Evolutionary conservation across 2,329 filamentous ascomycete species (phyloP), one percentile per base, ranked within the genome.

Genomic region (Penicillium occitanis): DNA sequence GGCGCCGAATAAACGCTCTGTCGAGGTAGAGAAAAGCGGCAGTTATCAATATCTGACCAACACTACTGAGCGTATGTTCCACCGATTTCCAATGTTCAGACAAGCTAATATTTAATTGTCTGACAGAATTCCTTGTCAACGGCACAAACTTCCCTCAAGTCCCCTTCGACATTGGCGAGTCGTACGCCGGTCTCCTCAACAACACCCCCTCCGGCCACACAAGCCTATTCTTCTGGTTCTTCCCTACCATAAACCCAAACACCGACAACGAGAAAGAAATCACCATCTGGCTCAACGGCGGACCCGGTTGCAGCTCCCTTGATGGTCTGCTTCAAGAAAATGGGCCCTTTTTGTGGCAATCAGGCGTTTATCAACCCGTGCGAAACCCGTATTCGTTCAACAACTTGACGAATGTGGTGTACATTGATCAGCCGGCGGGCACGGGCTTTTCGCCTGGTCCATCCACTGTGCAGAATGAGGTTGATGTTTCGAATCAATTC

Each of bases 401-500:
- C 68, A 85, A 85, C 69, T 80, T 83, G 25, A 84, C 82, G 68
- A 90, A 90, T 70, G 84, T 90, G 81, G 82, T 90, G 11, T 91
- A 89, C 75, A 84, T 91, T 69, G 88, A 91, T 70, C 85, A 91
- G 74, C 89, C 86, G 8, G 84, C 82, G 8, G 83, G 85, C 53
- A 83, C 86, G 5, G 87, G 87, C 1, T 84, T 87, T 71, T 86
- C 87, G 0, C 84, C 86, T 40, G 90, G 90, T 14, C 85, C 78
- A 0, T 82, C 87, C 3, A 90, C 85, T 0, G 89, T 89, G 10
- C 87, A 81, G 3, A 86, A 85, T 70, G 88, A 92, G 69, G 84
- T 87, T 35, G 90, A 92, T 69, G 83, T 90, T 1, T 89, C 90
- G 0, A 77, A 80, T n/a, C 86, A 93, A 70, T 92, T 94, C 74